phyloP scores from a whole-genome alignment of 768 basidiomycete genomes.

The Suillus subaureus region DNA sequence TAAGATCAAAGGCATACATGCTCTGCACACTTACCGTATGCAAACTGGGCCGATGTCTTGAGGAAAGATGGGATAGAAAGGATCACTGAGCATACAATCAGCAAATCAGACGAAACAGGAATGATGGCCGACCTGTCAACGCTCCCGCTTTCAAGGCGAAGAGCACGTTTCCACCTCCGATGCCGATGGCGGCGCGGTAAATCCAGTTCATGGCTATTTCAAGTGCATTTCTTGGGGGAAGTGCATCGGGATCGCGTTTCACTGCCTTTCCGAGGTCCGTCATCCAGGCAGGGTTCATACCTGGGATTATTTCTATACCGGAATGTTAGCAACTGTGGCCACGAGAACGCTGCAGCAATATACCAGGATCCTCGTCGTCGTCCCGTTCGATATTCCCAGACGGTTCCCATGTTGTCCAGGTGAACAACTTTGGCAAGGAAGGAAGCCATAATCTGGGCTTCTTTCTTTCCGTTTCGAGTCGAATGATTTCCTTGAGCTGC shows the following conservation, averaged over 20 bases:
- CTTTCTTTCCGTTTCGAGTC: conserved; percentile 51
- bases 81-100: conserved; percentile 41
- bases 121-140: conserved; percentile 49
- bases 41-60: conserved; percentile 53
- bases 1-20: conserved; percentile 11
- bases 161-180: conserved; percentile 61
- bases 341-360: neutral
- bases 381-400: conserved; percentile 45
- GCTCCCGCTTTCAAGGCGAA: conserved; percentile 74
- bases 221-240: conserved; percentile 64
- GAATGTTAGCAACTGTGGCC: neutral
- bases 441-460: conserved; percentile 61
- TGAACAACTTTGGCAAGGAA: conserved; percentile 37
- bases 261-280: conserved; percentile 59
- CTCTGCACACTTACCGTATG: conserved; percentile 52
- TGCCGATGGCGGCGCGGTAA: conserved; percentile 40
- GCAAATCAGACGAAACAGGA: neutral
- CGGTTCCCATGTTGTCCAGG: conserved; percentile 48
- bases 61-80: conserved; percentile 64
- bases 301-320: conserved; percentile 54
- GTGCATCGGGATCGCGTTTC: conserved; percentile 71
- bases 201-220: conserved; percentile 52
- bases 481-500: conserved; percentile 60
- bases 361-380: conserved; percentile 73
- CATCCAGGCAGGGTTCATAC: conserved; percentile 43